phyloP scores from a whole-genome alignment of 2,329 filamentous ascomycete genomes.

The Trichoderma harzianum region DNA sequence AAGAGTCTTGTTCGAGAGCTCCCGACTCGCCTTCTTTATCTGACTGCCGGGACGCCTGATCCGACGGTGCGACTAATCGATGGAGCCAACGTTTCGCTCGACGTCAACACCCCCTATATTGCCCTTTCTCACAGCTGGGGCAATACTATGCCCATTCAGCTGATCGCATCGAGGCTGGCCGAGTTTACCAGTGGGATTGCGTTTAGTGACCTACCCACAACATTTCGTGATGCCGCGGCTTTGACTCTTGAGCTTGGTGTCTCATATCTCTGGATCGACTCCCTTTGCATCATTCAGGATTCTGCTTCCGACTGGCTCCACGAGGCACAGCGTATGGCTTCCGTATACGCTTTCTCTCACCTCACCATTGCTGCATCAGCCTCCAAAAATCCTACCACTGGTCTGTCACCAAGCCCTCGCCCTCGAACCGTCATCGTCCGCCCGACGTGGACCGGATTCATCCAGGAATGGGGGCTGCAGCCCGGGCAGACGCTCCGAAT shows the following conservation, averaged over 20 bases:
- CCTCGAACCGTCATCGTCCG: constrained; percentile 3
- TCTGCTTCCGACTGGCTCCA: constrained; percentile 5
- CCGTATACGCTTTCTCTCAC: background rate
- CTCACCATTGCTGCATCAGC: constrained; percentile 7
- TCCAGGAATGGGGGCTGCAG: background rate
- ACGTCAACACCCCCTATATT: background rate
- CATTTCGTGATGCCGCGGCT: background rate
- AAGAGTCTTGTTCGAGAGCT: background rate
- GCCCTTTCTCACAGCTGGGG: constrained; percentile 6
- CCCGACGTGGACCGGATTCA: background rate
- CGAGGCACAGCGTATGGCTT: constrained; percentile 6
- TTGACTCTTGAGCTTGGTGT: background rate
- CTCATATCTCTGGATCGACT: constrained; percentile 5
- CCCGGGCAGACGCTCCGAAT: background rate
- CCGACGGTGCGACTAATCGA: background rate
- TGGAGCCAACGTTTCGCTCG: background rate
- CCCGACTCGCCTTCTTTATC: background rate
- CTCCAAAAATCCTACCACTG: background rate
- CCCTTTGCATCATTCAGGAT: constrained; percentile 4
- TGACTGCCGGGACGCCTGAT: background rate
- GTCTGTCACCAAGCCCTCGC: background rate
- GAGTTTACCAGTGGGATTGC: background rate
- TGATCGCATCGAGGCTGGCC: background rate
- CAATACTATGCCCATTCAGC: background rate
- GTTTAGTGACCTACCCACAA: background rate